Percentiles rank a stretch among this genome's conserved stretches.
phyloP scores from a whole-genome alignment of 768 basidiomycete genomes.

The Lactarius trivialis region DNA sequence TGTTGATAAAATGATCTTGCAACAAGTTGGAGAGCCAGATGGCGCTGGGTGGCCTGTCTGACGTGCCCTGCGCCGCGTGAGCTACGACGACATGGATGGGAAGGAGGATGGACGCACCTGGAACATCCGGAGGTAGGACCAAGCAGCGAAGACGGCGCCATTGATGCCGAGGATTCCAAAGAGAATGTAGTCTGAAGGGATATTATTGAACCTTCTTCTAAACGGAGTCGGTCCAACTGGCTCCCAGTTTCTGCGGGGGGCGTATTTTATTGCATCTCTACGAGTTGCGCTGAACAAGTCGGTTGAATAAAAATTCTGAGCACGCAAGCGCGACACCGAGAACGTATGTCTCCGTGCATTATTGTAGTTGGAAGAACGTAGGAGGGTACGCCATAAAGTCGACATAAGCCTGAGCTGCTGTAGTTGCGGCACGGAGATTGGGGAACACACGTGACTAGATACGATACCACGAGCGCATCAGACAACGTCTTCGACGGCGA shows the following conservation, averaged over 20 bases:
- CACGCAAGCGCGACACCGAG: not conserved
- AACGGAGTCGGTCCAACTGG: constrained; percentile 23
- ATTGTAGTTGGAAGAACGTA: not conserved
- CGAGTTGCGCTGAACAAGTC: constrained; percentile 24
- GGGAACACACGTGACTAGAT: constrained; percentile 1
- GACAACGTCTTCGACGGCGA: not conserved
- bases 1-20: constrained; percentile 55
- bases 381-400: not conserved
- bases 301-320: constrained; percentile 20
- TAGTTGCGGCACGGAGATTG: not conserved
- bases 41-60: constrained; percentile 30
- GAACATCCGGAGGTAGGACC: constrained; percentile 35
- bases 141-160: constrained; percentile 51
- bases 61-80: not conserved
- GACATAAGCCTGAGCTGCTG: not conserved
- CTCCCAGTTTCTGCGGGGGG: not conserved
- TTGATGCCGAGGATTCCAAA: constrained; percentile 62
- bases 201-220: constrained; percentile 38
- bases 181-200: constrained; percentile 50
- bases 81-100: not conserved
- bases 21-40: constrained; percentile 41
- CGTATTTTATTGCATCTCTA: constrained; percentile 6
- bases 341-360: not conserved
- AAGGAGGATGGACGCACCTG: constrained; percentile 26
- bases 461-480: not conserved